Conservation (phyloP, 2,329 filamentous ascomycete species). For the Botrytis fragariae region DNA sequence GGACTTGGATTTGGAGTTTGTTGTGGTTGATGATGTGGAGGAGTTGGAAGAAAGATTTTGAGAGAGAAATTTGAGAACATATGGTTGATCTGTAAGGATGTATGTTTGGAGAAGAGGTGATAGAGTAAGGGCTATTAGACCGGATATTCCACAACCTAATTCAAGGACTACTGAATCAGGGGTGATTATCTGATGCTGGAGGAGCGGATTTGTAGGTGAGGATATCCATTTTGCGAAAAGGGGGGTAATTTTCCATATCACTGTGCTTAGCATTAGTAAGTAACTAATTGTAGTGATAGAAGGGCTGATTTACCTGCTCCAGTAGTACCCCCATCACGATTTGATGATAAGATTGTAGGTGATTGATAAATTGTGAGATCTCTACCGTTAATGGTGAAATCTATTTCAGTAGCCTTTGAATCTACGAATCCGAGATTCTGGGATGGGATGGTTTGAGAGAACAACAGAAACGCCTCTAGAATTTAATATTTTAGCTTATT, state of each 20-base stretch:
- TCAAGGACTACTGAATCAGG: slow-evolving; percentile 56
- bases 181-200: slow-evolving; percentile 1
- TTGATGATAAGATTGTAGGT: slow-evolving; percentile 75
- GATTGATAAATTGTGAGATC: slow-evolving; percentile 82
- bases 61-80: slow-evolving; percentile 73
- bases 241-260: slow-evolving; percentile 90
- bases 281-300: slow-evolving; percentile 16
- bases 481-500: slow-evolving; percentile 3
- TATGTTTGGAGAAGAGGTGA: slow-evolving; percentile 60
- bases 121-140: slow-evolving; percentile 70
- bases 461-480: slow-evolving; percentile 85
- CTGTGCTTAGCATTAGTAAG: slow-evolving; percentile 43
- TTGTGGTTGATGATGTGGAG: slow-evolving; percentile 9
- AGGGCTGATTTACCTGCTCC: slow-evolving; percentile 55
- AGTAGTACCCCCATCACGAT: slow-evolving; percentile 69
- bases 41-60: slow-evolving; percentile 67
- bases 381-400: slow-evolving; percentile 64
- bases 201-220: slow-evolving; percentile 58
- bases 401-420: slow-evolving; percentile 60
- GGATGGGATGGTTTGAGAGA: slow-evolving; percentile 71
- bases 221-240: slow-evolving; percentile 78
- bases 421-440: slow-evolving; percentile 85
- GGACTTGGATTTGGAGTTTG: slow-evolving; percentile 17
- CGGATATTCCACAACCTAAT: slow-evolving; percentile 84
- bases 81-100: slow-evolving; percentile 83